Evolutionary conservation across 1,284 basidiomycete species (phyloP).

Genomic region (Sporisorium sorghi): DNA sequence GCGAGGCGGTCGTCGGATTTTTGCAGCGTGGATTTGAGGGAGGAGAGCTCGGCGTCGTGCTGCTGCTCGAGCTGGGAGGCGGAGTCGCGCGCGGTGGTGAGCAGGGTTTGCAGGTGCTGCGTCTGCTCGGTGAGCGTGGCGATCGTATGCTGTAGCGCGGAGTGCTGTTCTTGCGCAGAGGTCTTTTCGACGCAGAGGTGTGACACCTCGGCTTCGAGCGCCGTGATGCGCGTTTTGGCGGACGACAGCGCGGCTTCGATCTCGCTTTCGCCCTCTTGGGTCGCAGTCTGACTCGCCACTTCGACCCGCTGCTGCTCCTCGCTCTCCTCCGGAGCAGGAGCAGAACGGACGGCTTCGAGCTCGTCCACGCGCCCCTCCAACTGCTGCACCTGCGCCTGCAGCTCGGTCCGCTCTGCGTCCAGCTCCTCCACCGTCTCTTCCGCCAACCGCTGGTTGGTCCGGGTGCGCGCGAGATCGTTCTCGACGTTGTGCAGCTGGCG

Average conservation of each 20-base stretch:
- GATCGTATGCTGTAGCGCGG: background rate
- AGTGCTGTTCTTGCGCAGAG: background rate
- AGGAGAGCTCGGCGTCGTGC: constrained; percentile 12
- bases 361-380: background rate
- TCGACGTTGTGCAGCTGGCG: constrained; percentile 13
- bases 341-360: background rate
- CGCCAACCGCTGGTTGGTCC: constrained; percentile 38
- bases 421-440: constrained; percentile 37
- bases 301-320: too few relatives aligned
- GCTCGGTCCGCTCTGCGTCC: constrained; percentile 14
- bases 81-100: background rate
- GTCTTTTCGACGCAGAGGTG: background rate
- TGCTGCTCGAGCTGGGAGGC: background rate
- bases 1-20: constrained; percentile 15
- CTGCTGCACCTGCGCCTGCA: constrained; percentile 1
- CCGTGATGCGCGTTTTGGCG: background rate
- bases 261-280: background rate
- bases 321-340: background rate
- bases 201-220: background rate
- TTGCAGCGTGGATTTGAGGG: background rate
- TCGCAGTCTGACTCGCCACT: background rate
- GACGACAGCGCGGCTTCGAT: background rate
- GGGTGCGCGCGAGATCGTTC: constrained; percentile 31
- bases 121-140: background rate
- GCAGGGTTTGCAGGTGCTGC: background rate